Conservation (phyloP, 2,329 filamentous ascomycete species). For the Ophiostoma himal-ulmi region DNA sequence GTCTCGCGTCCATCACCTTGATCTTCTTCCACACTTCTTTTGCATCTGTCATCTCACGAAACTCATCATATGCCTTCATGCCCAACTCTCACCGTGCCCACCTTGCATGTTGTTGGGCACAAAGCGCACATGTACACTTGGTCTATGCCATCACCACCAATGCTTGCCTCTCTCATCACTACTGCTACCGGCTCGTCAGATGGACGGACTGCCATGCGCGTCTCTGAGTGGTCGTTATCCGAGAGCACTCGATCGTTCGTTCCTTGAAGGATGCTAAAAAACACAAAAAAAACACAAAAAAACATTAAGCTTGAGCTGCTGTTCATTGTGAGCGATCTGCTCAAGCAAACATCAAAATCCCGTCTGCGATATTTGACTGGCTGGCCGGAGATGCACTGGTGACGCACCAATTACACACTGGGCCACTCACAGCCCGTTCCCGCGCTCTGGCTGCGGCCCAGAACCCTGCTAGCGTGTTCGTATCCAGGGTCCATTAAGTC, state of each 20-base stretch:
- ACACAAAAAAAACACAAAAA: neutral
- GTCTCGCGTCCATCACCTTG: neutral
- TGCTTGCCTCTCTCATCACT: neutral
- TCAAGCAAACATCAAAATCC: neutral
- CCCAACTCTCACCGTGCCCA: conserved; percentile 11
- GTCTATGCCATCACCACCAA: neutral
- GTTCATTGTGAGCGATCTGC: neutral
- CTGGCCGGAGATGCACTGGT: conserved; percentile 4
- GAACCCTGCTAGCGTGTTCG: conserved; percentile 1
- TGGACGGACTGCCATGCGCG: neutral
- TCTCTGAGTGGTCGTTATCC: conserved; percentile 2
- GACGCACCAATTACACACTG: conserved; percentile 14
- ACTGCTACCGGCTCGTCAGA: neutral
- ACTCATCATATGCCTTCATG: neutral
- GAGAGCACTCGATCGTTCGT: neutral
- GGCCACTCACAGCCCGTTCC: conserved; percentile 19
- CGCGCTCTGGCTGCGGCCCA: conserved; percentile 1
- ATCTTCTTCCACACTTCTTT: neutral
- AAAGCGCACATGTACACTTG: neutral
- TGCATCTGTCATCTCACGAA: neutral
- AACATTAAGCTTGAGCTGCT: neutral
- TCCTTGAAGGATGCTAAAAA: neutral
- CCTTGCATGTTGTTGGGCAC: neutral
- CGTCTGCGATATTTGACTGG: conserved; percentile 16
- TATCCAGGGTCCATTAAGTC: neutral